Evolutionary conservation across 805 yeast genomes (phyloP).

Genomic region (Metschnikowia vanudenii): DNA sequence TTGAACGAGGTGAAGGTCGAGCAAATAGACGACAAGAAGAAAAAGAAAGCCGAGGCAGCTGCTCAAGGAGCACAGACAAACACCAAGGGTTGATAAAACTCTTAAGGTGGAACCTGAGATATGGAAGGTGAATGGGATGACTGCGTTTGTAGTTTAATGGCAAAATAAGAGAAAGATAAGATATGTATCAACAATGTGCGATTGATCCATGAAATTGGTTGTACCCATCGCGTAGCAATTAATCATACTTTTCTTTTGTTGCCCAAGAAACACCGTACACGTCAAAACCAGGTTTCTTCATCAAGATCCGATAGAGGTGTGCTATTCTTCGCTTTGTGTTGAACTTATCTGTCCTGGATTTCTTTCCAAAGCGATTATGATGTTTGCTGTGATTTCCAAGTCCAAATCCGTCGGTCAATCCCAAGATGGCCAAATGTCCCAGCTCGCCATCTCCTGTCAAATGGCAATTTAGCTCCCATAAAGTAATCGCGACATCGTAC

Average conservation of each 20-base stretch:
- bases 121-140: not conserved
- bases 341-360: slow-evolving; percentile 20
- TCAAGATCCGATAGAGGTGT: slow-evolving; percentile 20
- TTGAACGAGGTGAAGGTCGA: slow-evolving; percentile 85
- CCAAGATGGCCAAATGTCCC: slow-evolving; percentile 25
- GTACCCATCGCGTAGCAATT: not conserved
- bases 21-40: slow-evolving; percentile 77
- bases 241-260: slow-evolving; percentile 19
- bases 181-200: too few relatives aligned
- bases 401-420: slow-evolving; percentile 23
- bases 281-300: slow-evolving; percentile 16
- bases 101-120: not conserved
- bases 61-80: slow-evolving; percentile 15
- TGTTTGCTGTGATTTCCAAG: slow-evolving; percentile 22
- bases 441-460: slow-evolving; percentile 22
- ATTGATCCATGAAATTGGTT: too few relatives aligned
- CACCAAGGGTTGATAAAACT: not conserved
- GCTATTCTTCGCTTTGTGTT: slow-evolving; percentile 23
- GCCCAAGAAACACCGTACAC: slow-evolving; percentile 22
- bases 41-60: slow-evolving; percentile 43
- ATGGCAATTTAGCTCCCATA: slow-evolving; percentile 25
- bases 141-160: not conserved
- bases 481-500: slow-evolving; percentile 20
- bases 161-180: too few relatives aligned
- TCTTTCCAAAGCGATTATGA: slow-evolving; percentile 21